phyloP scores from a whole-genome alignment of 352 stramenopile genomes.

The Phytopythium aichiense region DNA sequence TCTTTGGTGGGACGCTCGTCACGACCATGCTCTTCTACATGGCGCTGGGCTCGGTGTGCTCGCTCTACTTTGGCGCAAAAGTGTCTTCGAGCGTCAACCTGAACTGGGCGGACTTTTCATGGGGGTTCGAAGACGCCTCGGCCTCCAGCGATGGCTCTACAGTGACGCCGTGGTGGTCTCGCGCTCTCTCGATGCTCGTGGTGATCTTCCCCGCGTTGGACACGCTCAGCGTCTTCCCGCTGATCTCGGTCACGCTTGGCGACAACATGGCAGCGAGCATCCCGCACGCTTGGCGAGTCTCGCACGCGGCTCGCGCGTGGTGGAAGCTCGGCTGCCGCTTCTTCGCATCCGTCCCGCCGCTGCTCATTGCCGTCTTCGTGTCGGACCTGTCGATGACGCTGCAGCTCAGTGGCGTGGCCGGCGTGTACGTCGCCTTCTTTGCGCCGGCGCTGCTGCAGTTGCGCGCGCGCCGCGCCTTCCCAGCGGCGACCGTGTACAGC shows the following conservation, averaged over 20 bases:
- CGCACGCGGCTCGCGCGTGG: constrained; percentile 24
- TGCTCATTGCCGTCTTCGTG: constrained; percentile 79
- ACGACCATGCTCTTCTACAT: constrained; percentile 89
- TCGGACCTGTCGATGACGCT: constrained; percentile 83
- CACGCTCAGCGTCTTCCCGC: constrained; percentile 88
- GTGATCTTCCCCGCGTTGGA: constrained; percentile 89
- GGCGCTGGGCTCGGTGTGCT: constrained; percentile 62
- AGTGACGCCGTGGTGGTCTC: constrained; percentile 48
- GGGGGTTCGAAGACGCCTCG: constrained; percentile 44
- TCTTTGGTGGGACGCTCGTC: constrained; percentile 77
- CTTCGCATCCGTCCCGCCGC: constrained; percentile 66
- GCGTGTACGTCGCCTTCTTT: constrained; percentile 82
- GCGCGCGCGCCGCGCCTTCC: constrained; percentile 42
- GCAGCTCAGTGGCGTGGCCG: constrained; percentile 76
- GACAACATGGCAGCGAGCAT: constrained; percentile 83
- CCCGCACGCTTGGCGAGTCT: constrained; percentile 31
- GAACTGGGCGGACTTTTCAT: constrained; percentile 90
- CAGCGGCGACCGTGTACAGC: constrained; percentile 54
- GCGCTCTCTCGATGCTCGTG: constrained; percentile 71
- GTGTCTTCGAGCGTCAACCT: constrained; percentile 86
- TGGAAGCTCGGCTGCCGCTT: constrained; percentile 80
- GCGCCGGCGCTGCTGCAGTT: constrained; percentile 70
- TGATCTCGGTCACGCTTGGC: constrained; percentile 90
- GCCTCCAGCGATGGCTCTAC: background rate
- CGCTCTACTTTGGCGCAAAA: constrained; percentile 82